phyloP scores from a whole-genome alignment of 306 rosid species.

The Sphenostylis stenocarpa region DNA sequence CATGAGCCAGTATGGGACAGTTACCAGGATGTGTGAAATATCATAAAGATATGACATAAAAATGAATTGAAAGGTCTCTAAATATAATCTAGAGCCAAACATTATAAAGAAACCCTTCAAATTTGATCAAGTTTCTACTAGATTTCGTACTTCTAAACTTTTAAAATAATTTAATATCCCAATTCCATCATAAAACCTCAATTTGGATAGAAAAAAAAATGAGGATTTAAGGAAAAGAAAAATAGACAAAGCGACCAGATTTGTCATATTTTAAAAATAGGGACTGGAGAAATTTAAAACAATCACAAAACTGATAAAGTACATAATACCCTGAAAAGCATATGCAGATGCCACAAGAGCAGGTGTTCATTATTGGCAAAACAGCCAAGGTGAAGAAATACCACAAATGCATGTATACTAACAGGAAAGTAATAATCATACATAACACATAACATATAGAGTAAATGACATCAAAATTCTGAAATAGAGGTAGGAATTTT shows the following conservation, averaged over 20 bases:
- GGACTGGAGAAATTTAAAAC: neutral
- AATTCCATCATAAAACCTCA: neutral
- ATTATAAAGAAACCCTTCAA: neutral
- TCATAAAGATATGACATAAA: neutral
- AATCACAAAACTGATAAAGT: neutral
- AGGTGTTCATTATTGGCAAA: neutral
- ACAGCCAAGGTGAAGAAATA: neutral
- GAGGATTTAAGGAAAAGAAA: neutral
- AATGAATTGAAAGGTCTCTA: neutral
- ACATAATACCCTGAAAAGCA: constrained; percentile 10
- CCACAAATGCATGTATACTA: constrained; percentile 13
- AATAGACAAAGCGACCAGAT: neutral
- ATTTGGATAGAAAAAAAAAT: neutral
- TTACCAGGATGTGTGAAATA: neutral
- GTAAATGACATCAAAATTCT: neutral
- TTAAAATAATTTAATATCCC: neutral
- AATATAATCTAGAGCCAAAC: constrained; percentile 10
- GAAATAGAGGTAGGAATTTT: neutral
- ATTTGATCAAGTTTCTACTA: neutral
- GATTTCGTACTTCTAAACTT: neutral
- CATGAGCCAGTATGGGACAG: neutral
- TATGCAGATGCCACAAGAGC: neutral
- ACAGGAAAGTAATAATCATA: neutral
- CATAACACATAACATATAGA: neutral
- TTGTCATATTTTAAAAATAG: neutral